Conservation (phyloP, 2,329 filamentous ascomycete species). For the Teratosphaeria nubilosa region DNA sequence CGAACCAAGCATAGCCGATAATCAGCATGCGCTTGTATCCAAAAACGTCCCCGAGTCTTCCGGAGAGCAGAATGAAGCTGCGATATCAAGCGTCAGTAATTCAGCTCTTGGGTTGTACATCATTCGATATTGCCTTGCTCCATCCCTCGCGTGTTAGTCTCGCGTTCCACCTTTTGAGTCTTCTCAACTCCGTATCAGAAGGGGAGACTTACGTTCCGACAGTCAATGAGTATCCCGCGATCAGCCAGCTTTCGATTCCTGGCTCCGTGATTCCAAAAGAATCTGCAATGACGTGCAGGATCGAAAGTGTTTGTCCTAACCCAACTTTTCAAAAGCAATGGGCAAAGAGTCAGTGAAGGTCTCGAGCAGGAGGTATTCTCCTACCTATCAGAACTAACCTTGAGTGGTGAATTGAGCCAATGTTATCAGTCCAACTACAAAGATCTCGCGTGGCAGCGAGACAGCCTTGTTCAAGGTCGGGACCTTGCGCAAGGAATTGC, state of each 20-base stretch:
- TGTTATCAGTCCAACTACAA: conserved; percentile 19
- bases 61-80: neutral
- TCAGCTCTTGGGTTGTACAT: too few species aligned
- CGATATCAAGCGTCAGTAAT: neutral
- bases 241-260: conserved; percentile 36
- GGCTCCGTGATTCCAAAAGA: conserved; percentile 39
- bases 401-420: conserved; percentile 21
- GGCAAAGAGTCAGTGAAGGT: neutral
- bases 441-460: conserved; percentile 20
- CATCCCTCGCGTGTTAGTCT: too few species aligned
- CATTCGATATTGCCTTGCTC: too few species aligned
- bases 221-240: conserved; percentile 33
- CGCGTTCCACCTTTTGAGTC: too few species aligned
- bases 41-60: conserved; percentile 35
- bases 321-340: conserved; percentile 10
- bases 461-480: conserved; percentile 16
- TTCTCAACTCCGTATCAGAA: too few species aligned
- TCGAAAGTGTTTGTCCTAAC: conserved; percentile 16
- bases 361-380: neutral
- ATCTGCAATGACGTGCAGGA: conserved; percentile 38
- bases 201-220: conserved; percentile 25
- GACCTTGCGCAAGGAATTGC: neutral
- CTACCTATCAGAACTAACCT: neutral
- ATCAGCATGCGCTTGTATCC: conserved; percentile 43
- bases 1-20: conserved; percentile 41